phyloP scores from a whole-genome alignment of 768 basidiomycete species.

The Mycena belliarum region DNA sequence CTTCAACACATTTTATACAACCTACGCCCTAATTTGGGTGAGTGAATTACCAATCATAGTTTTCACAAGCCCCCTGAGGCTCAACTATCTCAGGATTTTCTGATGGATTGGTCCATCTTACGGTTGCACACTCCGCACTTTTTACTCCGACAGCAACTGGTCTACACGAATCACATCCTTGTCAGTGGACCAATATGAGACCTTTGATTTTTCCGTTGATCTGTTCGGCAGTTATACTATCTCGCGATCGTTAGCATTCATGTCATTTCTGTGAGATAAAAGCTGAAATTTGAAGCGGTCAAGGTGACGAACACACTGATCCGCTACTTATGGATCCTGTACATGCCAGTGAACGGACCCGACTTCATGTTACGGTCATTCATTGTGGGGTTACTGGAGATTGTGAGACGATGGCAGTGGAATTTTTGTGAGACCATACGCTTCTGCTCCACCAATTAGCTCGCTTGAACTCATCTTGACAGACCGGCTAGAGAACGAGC shows the following conservation, averaged over 20 bases:
- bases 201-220: neutral
- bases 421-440: constrained; percentile 71
- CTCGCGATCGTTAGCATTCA: constrained; percentile 61
- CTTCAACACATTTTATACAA: constrained; percentile 58
- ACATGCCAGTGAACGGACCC: constrained; percentile 57
- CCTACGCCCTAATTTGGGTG: constrained; percentile 83
- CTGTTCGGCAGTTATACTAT: constrained; percentile 62
- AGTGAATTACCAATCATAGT: constrained; percentile 21
- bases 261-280: neutral
- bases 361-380: constrained; percentile 60
- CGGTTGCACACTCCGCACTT: constrained; percentile 54
- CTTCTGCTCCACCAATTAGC: neutral
- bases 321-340: constrained; percentile 83
- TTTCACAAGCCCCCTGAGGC: neutral
- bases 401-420: constrained; percentile 85
- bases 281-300: neutral
- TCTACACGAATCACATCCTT: constrained; percentile 64
- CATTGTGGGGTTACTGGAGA: constrained; percentile 70
- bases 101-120: constrained; percentile 92
- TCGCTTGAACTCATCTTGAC: neutral
- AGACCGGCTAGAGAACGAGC: constrained; percentile 90
- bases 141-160: constrained; percentile 71
- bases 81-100: constrained; percentile 56
- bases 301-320: constrained; percentile 72
- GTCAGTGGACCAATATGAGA: constrained; percentile 37